These are phyloP conservation scores for Biscutella laevigata DNA, from an alignment of 441 rosid genomes.

Conservation along the genomic window DNA sequence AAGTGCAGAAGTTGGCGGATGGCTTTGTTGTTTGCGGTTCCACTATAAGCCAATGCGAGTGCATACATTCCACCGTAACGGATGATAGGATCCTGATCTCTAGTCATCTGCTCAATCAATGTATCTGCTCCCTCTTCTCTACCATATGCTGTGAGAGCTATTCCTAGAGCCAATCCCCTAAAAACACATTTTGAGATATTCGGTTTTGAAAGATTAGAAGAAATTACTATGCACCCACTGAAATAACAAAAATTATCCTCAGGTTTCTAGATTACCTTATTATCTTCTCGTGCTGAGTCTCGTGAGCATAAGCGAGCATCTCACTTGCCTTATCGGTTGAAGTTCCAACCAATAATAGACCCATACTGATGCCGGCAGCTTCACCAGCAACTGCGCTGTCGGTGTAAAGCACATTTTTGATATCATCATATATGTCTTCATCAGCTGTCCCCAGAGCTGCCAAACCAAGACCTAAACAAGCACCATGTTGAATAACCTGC, in stretches of 20 bases:
- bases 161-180: slow-evolving; percentile 87
- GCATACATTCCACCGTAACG: slow-evolving; percentile 98
- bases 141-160: slow-evolving; percentile 87
- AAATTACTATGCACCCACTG: not conserved
- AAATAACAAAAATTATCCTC: not conserved
- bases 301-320: slow-evolving; percentile 91
- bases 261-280: slow-evolving; percentile 44
- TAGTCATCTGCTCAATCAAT: slow-evolving; percentile 84
- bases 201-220: not conserved
- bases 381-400: slow-evolving; percentile 95
- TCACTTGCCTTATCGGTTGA: slow-evolving; percentile 85
- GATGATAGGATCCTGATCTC: slow-evolving; percentile 89
- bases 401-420: slow-evolving; percentile 61
- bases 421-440: slow-evolving; percentile 73
- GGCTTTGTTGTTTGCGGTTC: slow-evolving; percentile 91
- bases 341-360: slow-evolving; percentile 86
- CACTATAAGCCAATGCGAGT: slow-evolving; percentile 81
- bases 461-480: slow-evolving; percentile 92
- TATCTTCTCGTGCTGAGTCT: slow-evolving; percentile 88
- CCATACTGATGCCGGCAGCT: slow-evolving; percentile 94
- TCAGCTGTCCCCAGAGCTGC: slow-evolving; percentile 93
- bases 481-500: slow-evolving; percentile 95
- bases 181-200: not conserved
- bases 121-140: slow-evolving; percentile 97
- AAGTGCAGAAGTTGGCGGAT: slow-evolving; percentile 86